Percentiles rank a stretch among this genome's conserved stretches.
Evolutionary conservation across 2,329 filamentous ascomycete species (phyloP).

Genomic region (Botrytis porri): DNA sequence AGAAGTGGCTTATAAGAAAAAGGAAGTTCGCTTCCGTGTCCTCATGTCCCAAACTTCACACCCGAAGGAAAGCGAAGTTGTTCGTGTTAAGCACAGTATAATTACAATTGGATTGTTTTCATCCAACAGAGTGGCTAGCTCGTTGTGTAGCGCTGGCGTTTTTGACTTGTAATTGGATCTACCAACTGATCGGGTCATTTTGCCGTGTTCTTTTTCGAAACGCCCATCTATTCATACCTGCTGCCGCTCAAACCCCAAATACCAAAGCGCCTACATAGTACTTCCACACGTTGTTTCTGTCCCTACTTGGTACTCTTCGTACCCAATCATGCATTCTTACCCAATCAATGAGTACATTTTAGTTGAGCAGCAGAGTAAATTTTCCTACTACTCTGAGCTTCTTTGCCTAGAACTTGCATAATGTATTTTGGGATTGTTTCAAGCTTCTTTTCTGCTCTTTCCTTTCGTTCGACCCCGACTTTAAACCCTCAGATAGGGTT

Average conservation of each 20-base stretch:
- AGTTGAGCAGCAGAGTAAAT: background rate
- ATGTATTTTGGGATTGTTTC: background rate
- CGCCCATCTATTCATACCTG: constrained; percentile 1
- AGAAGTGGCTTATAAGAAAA: background rate
- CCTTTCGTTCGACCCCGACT: background rate
- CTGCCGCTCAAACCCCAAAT: constrained; percentile 2
- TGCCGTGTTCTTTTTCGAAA: constrained; percentile 3
- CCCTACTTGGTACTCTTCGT: background rate
- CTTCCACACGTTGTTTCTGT: background rate
- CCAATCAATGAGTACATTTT: background rate
- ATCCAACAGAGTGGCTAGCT: background rate
- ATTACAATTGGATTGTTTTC: background rate
- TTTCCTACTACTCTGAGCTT: background rate
- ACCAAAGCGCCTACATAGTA: constrained; percentile 3
- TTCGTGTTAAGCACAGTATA: background rate
- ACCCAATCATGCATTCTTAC: constrained; percentile 14
- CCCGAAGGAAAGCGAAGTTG: background rate
- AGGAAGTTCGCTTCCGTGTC: background rate
- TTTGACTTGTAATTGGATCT: background rate
- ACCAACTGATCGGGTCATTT: background rate
- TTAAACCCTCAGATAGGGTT: background rate
- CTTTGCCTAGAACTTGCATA: background rate
- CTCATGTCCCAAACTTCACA: background rate
- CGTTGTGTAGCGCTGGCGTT: constrained; percentile 5
- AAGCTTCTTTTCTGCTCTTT: background rate